A percentile compares a stretch with the other conserved stretches of the same genome.
phyloP scores from a whole-genome alignment of 140 eudicot species.

The Artemisia princeps region DNA sequence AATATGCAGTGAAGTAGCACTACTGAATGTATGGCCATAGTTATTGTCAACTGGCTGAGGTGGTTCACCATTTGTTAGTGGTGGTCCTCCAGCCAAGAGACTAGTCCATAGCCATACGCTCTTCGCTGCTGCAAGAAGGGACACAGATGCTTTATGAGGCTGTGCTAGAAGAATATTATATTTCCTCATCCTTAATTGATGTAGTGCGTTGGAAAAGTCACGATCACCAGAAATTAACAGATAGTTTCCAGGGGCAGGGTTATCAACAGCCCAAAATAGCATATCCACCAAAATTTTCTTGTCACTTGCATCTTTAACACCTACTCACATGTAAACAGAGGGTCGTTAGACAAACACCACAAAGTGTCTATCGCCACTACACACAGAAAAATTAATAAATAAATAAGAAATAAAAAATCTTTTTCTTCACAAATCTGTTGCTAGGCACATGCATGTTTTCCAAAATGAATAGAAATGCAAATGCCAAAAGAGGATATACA shows the following conservation, averaged over 20 bases:
- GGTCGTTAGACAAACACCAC: not conserved
- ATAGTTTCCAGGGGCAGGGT: constrained; percentile 83
- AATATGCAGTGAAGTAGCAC: constrained; percentile 21
- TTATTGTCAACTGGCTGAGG: constrained; percentile 36
- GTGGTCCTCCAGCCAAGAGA: constrained; percentile 75
- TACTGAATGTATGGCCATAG: constrained; percentile 21
- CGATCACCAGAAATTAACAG: constrained; percentile 85
- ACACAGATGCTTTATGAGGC: constrained; percentile 65
- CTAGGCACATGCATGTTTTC: too few relatives aligned
- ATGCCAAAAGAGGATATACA: too few relatives aligned
- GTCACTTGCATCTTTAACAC: constrained; percentile 89
- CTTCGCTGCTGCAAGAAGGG: constrained; percentile 80
- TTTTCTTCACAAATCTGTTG: too few relatives aligned
- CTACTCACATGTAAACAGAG: constrained; percentile 28
- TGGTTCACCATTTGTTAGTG: constrained; percentile 44
- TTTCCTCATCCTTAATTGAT: constrained; percentile 79
- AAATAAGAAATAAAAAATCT: not conserved
- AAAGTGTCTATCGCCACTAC: not conserved
- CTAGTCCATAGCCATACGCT: constrained; percentile 87
- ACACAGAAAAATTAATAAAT: not conserved
- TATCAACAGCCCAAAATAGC: constrained; percentile 96
- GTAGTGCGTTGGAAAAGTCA: constrained; percentile 85
- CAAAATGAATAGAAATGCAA: too few relatives aligned
- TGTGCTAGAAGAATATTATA: constrained; percentile 90
- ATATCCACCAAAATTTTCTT: constrained; percentile 88